A percentile compares a stretch with the other conserved stretches of the same genome.
Evolutionary conservation across 495 filamentous ascomycete genomes (phyloP).

Genomic region (Aspergillus conjunctus): DNA sequence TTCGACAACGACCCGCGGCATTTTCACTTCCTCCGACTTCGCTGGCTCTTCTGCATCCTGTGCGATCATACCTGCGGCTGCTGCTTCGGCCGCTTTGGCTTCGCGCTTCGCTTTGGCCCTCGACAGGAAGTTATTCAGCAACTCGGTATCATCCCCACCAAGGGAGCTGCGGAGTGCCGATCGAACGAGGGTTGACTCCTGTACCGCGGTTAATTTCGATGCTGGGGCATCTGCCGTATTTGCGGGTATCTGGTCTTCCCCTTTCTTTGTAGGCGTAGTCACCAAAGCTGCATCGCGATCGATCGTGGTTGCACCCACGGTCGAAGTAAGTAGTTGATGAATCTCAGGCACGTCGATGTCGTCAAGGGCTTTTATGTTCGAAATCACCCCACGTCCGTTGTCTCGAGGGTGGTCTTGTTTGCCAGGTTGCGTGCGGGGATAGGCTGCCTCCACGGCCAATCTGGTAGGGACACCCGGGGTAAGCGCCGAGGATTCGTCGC

Average conservation of each 20-base stretch:
- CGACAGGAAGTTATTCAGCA: conserved; percentile 63
- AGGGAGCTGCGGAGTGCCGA: conserved; percentile 48
- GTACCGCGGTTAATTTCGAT: conserved; percentile 34
- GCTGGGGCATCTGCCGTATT: conserved; percentile 20
- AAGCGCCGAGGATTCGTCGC: conserved; percentile 23
- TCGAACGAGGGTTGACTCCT: conserved; percentile 43
- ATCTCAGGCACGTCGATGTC: conserved; percentile 5
- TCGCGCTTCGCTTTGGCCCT: conserved; percentile 62
- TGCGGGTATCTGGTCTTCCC: conserved; percentile 4
- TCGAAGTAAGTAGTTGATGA: conserved; percentile 1
- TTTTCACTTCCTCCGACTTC: conserved; percentile 20
- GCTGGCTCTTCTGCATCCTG: conserved; percentile 29
- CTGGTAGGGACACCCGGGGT: conserved; percentile 16
- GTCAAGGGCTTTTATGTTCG: conserved; percentile 24
- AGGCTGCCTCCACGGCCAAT: conserved; percentile 22
- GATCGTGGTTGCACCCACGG: conserved; percentile 21
- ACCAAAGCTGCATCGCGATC: conserved; percentile 11
- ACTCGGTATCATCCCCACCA: conserved; percentile 58
- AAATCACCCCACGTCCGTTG: conserved; percentile 14
- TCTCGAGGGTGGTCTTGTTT: conserved; percentile 8
- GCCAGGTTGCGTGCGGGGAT: conserved; percentile 30
- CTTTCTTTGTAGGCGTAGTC: conserved; percentile 17
- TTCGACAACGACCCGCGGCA: conserved; percentile 27
- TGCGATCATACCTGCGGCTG: conserved; percentile 26
- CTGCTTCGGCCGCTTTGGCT: conserved; percentile 40